phyloP scores from a whole-genome alignment of 352 stramenopile genomes.

The Salisapilia sapeloensis region DNA sequence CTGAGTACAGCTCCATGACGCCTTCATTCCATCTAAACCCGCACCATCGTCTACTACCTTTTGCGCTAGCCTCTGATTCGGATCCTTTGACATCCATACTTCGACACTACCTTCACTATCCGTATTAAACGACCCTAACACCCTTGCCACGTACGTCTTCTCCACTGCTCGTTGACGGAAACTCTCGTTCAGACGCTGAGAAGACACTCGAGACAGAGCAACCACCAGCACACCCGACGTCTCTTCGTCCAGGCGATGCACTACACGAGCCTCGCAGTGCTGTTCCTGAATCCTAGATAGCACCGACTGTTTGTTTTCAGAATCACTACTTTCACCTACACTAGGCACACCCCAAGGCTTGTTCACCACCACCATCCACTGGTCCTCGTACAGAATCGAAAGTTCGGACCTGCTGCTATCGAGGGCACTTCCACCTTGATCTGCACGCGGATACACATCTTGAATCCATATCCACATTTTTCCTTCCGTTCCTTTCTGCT shows the following conservation, averaged over 20 bases:
- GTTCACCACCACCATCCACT: slow-evolving; percentile 32
- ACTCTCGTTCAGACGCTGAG: slow-evolving; percentile 42
- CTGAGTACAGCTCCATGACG: too few species aligned
- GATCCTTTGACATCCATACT: slow-evolving; percentile 30
- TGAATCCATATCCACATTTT: too few species aligned
- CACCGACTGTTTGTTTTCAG: slow-evolving; percentile 15
- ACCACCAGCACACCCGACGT: slow-evolving; percentile 57
- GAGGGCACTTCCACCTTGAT: too few species aligned
- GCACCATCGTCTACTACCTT: slow-evolving; percentile 8
- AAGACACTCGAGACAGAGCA: slow-evolving; percentile 32
- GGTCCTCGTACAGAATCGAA: slow-evolving; percentile 41
- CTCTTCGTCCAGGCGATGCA: slow-evolving; percentile 64
- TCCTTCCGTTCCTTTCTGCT: too few species aligned
- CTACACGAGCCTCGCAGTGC: slow-evolving; percentile 40
- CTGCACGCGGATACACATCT: too few species aligned
- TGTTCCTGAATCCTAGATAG: slow-evolving; percentile 18
- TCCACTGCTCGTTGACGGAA: slow-evolving; percentile 36
- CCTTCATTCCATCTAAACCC: too few species aligned
- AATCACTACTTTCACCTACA: slow-evolving; percentile 28
- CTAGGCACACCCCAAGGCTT: slow-evolving; percentile 40
- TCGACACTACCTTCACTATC: slow-evolving; percentile 11
- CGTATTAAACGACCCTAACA: slow-evolving; percentile 18
- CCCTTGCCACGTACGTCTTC: slow-evolving; percentile 42
- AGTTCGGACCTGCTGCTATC: too few species aligned
- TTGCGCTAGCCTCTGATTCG: slow-evolving; percentile 26